Percentiles rank a stretch among this genome's conserved stretches.
Conservation (phyloP, 176 grass and related monocot genomes). For the Ananas comosus region DNA sequence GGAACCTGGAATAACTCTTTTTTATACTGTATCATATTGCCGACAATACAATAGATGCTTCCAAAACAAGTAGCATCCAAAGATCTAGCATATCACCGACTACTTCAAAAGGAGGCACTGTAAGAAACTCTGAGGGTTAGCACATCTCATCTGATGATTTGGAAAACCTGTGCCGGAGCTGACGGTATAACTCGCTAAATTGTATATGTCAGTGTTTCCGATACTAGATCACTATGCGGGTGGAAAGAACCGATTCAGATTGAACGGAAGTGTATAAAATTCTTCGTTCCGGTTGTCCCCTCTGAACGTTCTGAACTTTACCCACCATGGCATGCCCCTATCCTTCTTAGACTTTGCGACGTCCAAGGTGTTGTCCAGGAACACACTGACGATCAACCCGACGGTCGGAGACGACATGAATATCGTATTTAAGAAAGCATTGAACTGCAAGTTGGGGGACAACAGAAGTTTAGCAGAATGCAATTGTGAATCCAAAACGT, state of each 20-base stretch:
- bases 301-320: slow-evolving; percentile 61
- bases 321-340: slow-evolving; percentile 93
- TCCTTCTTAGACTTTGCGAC: slow-evolving; percentile 54
- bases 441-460: slow-evolving; percentile 27
- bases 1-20: not conserved
- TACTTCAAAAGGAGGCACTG: not conserved
- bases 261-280: slow-evolving; percentile 92
- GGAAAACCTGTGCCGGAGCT: too few species aligned
- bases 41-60: not conserved
- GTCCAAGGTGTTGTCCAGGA: slow-evolving; percentile 87
- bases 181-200: not conserved
- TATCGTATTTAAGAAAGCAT: slow-evolving; percentile 48
- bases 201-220: not conserved
- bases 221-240: slow-evolving; percentile 9
- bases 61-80: not conserved
- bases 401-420: slow-evolving; percentile 51
- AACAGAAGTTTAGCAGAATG: not conserved
- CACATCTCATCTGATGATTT: too few species aligned
- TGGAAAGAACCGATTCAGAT: slow-evolving; percentile 82
- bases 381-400: slow-evolving; percentile 54
- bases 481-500: not conserved
- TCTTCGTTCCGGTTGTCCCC: slow-evolving; percentile 83
- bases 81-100: not conserved
- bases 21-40: not conserved
- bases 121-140: too few species aligned